Evolutionary conservation across 208 protist species (phyloP), one percentile per base, ranked within the genome.

Genomic region (Trypanosoma lewisi): DNA sequence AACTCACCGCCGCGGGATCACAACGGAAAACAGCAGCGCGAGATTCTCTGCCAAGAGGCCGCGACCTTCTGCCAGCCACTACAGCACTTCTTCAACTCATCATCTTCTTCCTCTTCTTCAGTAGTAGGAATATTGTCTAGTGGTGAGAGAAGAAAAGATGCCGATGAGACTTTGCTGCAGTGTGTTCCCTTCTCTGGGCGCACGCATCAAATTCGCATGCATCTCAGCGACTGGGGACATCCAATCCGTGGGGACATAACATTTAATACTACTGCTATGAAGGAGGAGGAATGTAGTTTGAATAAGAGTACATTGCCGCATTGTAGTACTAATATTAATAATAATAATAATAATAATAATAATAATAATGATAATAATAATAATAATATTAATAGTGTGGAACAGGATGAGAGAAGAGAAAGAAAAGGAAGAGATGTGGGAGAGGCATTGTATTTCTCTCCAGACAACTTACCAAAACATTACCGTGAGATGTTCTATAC

Each of bases 151-250:
- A 23, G 23, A 47, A 21, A 1, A n/a, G 16, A 37, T 50, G 63
- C 51, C 16, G 34, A 6, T 19, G 51, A 54, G n/a, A 84, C 62
- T 49, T 56, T 98, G n/a, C 57, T 96, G 21, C 67, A 88, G 9
- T 95, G 87, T 63, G 77, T 88, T 21, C 95, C 95, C 19, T 80
- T 96, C 45, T 96, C 95, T 4, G 95, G 95, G 4, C 78, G 93
- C 6, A 81, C 90, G 47, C 93, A 98, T 73, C 95, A 98, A 58
- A 95, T 98, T 34, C 83, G 95, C 9, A 57, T 85, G 49, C 95
- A 98, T 75, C 63, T 96, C 11, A 70, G 73, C 54, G 54, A 67
- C 19, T 73, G 91, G 14, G 86, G 87, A 9, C 77, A 74, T 58
- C 89, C 90, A 11, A 98, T 98, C 55, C 64, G 84, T n/a, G 82